phyloP scores from a whole-genome alignment of 345 rosid genomes.

The Citrus unshiu region DNA sequence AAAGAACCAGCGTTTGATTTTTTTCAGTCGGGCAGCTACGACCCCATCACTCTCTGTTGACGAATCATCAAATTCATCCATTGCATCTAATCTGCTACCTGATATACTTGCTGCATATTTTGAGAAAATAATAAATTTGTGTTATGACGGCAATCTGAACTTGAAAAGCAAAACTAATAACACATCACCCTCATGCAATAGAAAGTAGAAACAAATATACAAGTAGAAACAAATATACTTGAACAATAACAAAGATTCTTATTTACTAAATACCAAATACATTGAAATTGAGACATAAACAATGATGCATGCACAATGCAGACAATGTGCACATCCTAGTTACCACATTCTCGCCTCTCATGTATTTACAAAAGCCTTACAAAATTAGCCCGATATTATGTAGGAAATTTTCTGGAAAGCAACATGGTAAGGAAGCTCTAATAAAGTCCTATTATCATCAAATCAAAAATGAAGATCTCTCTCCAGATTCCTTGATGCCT shows the following conservation, averaged over 20 bases:
- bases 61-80: conserved; percentile 70
- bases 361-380: neutral
- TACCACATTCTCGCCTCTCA: neutral
- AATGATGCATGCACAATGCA: neutral
- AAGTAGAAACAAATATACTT: neutral
- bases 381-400: neutral
- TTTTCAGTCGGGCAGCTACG: conserved; percentile 44
- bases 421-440: neutral
- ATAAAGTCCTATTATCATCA: neutral
- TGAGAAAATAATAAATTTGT: neutral
- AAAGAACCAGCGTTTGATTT: conserved; percentile 61
- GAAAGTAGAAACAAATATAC: neutral
- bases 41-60: conserved; percentile 58
- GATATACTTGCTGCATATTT: conserved; percentile 61
- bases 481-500: neutral
- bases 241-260: neutral
- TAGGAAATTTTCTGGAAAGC: neutral
- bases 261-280: neutral
- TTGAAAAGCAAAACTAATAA: neutral
- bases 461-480: neutral
- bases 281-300: neutral
- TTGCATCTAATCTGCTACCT: conserved; percentile 57
- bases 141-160: neutral
- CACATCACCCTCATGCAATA: neutral
- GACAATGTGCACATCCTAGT: neutral